Conservation (phyloP, 768 basidiomycete species). For the Suillus occidentalis region DNA sequence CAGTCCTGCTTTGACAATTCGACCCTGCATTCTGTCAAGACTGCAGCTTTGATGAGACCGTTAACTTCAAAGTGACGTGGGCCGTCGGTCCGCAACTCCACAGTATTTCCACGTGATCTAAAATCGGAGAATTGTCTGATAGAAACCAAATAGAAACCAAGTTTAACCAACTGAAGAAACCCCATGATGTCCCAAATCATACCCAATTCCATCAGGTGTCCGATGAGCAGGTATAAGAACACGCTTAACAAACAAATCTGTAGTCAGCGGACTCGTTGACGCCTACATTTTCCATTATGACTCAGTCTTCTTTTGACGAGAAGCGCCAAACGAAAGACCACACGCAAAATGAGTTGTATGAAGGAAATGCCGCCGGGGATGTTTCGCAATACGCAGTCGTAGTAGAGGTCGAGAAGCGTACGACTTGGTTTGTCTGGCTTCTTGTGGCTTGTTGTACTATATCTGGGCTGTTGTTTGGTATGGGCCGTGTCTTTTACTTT, state of each 20-base stretch:
- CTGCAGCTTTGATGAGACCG: too few relatives aligned
- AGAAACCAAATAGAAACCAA: too few relatives aligned
- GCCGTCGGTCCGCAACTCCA: background rate
- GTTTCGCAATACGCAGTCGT: slow-evolving; percentile 60
- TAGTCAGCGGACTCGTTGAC: too few relatives aligned
- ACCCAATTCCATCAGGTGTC: background rate
- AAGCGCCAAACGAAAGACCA: slow-evolving; percentile 8
- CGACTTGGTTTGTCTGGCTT: slow-evolving; percentile 77
- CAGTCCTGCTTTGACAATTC: too few relatives aligned
- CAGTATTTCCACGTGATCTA: background rate
- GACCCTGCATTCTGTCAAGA: too few relatives aligned
- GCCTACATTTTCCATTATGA: background rate
- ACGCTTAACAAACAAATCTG: background rate
- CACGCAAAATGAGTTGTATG: slow-evolving; percentile 13
- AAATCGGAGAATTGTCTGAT: background rate
- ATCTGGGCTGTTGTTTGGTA: slow-evolving; percentile 75
- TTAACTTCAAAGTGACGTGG: too few relatives aligned
- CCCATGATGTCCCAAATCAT: background rate
- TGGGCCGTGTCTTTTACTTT: slow-evolving; percentile 19
- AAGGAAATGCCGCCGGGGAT: slow-evolving; percentile 37
- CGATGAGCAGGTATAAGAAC: background rate
- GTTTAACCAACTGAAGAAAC: background rate
- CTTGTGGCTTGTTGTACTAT: slow-evolving; percentile 74
- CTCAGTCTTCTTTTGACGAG: background rate
- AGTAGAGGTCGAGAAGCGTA: slow-evolving; percentile 63